Evolutionary conservation across 2,329 filamentous ascomycete genomes (phyloP), one percentile per base, ranked within the genome.

Genomic region (Proliferodiscus dingleyae): DNA sequence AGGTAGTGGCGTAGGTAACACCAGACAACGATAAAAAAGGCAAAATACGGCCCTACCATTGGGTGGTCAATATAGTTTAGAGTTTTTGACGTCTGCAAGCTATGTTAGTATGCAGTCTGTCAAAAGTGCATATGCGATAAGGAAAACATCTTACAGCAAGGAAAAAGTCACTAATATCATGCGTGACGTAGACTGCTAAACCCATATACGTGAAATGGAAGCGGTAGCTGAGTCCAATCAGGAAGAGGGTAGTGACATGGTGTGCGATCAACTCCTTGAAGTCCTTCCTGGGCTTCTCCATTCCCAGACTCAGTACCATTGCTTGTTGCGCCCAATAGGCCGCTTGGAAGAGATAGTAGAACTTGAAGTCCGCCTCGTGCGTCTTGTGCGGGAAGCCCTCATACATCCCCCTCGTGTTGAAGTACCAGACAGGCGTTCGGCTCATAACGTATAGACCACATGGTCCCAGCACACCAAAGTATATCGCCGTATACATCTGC

Each of bases 151-250:
- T 68, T 78, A 89, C 87, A 28, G 90, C 90, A 37, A 96, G 77
- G 78, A 96, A 95, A 69, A 95, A 95, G 67, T 96, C 90, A 51
- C 84, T 89, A 51, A 96, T 86, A 64, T 96, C 90, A 67, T 95
- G 89, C 9, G 90, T 95, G 51, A 91, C 89, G 68, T 95, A 96
- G 28, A 96, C 89, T 18, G 89, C 87, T 46, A 96, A 71, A 16
- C 91, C 90, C 65, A 96, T 93, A 68, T 95, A 91, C 23, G 89
- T 94, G 66, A 96, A 96, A 69, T 96, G 90, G 73, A 95, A 96
- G 50, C 89, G 82, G 70, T 96, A 96, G 71, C 87, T 93, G 61
- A 91, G 71, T 46, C 70, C 85, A 56, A 96, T 95, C 59, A 96
- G 76, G 16, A 82, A 72, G 49, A 96, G 71, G 11, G 88, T 93